Evolutionary conservation across 257 asterid genomes (phyloP), one percentile per base, ranked within the genome.

Genomic region (Salvia splendens): DNA sequence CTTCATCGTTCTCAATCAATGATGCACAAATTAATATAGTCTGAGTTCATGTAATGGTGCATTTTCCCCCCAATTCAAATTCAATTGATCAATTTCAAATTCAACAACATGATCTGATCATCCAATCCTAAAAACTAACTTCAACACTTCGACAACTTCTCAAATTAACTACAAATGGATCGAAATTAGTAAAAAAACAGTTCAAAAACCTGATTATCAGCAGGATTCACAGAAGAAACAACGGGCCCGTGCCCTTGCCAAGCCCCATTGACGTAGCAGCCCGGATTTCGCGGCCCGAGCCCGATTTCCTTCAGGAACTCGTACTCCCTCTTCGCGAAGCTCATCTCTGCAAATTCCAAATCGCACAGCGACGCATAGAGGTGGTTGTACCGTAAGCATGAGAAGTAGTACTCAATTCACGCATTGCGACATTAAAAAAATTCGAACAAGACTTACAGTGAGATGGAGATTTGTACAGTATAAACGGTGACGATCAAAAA

Each of bases 231-330:
- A 28, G 96, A 65, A 66, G 89, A 45, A 56, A 85, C 80, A 4
- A 79, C 70, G 36, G 92, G 87, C 38, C 99, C 99, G 41, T 60
- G 82, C 76, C 89, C 96, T 75, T 86, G 82, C 99, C 99, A 94
- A 28, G 73, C 80, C 28, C 96, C 99, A 65, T 84, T 80, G 42
- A 88, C 83, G 63, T 52, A 94, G 68, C 83, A 79, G 0, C 97
- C 97, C 36, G 62, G 62, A 64, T 87, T 94, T 73, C 78, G 58
- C 50, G 92, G 86, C 20, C 87, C 88, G 71, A 94, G 84, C 62
- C 96, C 97, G 65, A 94, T 78, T 87, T 91, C 92, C 75, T 79
- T 85, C 71, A 91, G 70, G 67, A 91, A 91, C 60, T 87, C 89
- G 77, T 85, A 81, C 68, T 89, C 96, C 67, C 78, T 83, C 87